Conservation (phyloP, 257 asterid species). For the Petunia axillaris region DNA sequence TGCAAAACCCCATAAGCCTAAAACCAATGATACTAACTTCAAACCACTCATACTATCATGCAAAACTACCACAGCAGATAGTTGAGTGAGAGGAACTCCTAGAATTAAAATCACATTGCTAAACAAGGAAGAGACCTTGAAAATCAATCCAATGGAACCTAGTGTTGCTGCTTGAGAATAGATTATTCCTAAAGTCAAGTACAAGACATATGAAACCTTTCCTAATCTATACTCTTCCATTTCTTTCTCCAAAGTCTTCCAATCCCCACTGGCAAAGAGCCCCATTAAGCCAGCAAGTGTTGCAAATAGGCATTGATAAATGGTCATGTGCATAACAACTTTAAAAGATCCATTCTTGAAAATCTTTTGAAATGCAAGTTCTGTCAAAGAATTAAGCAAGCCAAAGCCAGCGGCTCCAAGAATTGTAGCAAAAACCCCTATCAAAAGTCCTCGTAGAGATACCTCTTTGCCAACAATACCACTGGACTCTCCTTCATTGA, state of each 20-base stretch:
- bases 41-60: slow-evolving; percentile 42
- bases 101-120: slow-evolving; percentile 45
- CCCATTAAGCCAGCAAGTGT: slow-evolving; percentile 24
- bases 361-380: slow-evolving; percentile 33
- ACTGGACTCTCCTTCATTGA: slow-evolving; percentile 17
- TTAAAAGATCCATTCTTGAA: slow-evolving; percentile 33
- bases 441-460: slow-evolving; percentile 5
- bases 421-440: slow-evolving; percentile 27
- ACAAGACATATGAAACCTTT: slow-evolving; percentile 27
- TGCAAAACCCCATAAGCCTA: slow-evolving; percentile 46
- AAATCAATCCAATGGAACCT: slow-evolving; percentile 41
- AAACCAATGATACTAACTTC: slow-evolving; percentile 38
- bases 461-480: not conserved
- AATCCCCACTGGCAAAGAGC: slow-evolving; percentile 35
- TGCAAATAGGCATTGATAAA: slow-evolving; percentile 41
- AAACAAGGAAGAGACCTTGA: slow-evolving; percentile 47
- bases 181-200: slow-evolving; percentile 31
- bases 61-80: slow-evolving; percentile 41
- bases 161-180: slow-evolving; percentile 43
- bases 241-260: slow-evolving; percentile 35
- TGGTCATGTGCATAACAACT: slow-evolving; percentile 32
- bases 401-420: not conserved
- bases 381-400: slow-evolving; percentile 38
- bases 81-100: slow-evolving; percentile 42
- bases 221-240: slow-evolving; percentile 40